Evolutionary conservation across 83 land plant species (phyloP), one percentile per base, ranked within the genome.

Genomic region (Picea abies): DNA sequence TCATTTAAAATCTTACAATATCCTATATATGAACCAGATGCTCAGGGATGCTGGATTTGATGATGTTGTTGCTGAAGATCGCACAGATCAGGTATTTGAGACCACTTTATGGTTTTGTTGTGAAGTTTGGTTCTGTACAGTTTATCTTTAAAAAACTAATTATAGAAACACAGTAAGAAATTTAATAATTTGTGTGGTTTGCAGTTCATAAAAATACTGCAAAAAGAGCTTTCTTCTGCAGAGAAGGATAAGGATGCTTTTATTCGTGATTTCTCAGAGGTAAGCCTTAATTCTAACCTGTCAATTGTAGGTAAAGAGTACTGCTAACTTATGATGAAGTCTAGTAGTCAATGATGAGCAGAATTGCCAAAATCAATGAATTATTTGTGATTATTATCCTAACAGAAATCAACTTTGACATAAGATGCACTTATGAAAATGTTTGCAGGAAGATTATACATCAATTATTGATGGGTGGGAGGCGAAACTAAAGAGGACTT

Each of bases 61-160:
- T 67, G 90, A 93, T 15, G 97, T 98, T n/a, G 78, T 89, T 44
- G 98, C 96, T 3, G 99, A 98, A 86, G 99, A 98, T 82, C 91
- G 96, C 17, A 98, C 99, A n/a, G 65, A 91, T 70, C 98, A 93
- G 96, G 99, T 96, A 84, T 44, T 73, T 14, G 11, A 14, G 20
- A 35, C 37, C 37, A 35, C 37, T 35, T 35, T 35, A 35, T 35
- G 37, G 37, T 35, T 35, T 35, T 35, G 37, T 35, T 35, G 37
- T 35, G 37, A 35, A 35, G 0, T 35, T 35, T 35, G 37, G 37
- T 35, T 35, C 22, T 73, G 22, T 73, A 10, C 4, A 44, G 58
- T n/a, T 20, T 73, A 8, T 1, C 39, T 44, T 44, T 9, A 2
- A 20, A 41, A 11, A 67, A 67, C 32, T 7, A 67, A 7, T 67